These are phyloP conservation scores for Coemansia aciculifera DNA, from an alignment of 192 early-diverging fungal genomes.

Conservation along the genomic window DNA sequence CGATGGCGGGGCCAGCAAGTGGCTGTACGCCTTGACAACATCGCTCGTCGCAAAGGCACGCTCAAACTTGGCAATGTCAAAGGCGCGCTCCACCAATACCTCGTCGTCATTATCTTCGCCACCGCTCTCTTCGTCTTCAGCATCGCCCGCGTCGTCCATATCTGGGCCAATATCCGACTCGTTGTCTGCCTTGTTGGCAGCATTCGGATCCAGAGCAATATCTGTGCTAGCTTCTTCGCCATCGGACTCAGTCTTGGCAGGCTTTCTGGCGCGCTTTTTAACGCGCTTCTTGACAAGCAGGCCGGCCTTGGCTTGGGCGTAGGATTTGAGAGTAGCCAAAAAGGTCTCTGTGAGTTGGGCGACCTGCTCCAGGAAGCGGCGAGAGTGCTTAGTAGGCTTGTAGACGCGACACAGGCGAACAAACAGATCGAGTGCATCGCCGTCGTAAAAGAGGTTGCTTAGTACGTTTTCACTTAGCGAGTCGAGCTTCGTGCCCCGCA, in stretches of 20 bases:
- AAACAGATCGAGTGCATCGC: conserved; percentile 50
- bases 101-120: conserved; percentile 15
- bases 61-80: conserved; percentile 34
- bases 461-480: conserved; percentile 38
- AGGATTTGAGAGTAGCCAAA: conserved; percentile 24
- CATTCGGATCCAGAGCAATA: background rate
- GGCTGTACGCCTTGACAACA: conserved; percentile 37
- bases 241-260: background rate
- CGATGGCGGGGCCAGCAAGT: conserved; percentile 34
- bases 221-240: background rate
- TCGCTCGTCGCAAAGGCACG: conserved; percentile 38
- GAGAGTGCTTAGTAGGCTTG: conserved; percentile 31
- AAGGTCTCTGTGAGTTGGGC: conserved; percentile 43
- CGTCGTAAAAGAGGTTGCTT: conserved; percentile 54
- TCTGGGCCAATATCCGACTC: background rate
- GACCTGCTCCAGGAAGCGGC: conserved; percentile 38
- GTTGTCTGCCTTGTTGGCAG: background rate
- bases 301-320: conserved; percentile 26
- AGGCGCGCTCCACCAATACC: conserved; percentile 28
- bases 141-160: background rate
- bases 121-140: conserved; percentile 7
- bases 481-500: conserved; percentile 44
- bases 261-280: conserved; percentile 18
- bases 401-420: conserved; percentile 42
- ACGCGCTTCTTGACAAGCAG: conserved; percentile 34